phyloP scores from a whole-genome alignment of 768 basidiomycete genomes.

The Favolaschia claudopus region DNA sequence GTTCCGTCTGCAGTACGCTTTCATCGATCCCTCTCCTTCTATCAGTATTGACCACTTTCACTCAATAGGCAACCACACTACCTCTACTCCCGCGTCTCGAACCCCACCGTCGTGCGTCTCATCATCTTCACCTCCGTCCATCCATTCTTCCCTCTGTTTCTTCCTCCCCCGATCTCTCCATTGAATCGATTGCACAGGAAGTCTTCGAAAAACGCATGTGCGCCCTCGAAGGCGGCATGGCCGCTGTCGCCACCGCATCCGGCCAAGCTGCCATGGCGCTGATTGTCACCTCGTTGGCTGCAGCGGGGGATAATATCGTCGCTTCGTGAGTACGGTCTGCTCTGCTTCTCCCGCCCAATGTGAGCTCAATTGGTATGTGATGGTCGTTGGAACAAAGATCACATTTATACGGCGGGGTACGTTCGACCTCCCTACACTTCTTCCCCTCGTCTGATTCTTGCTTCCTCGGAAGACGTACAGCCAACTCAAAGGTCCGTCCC shows the following conservation, averaged over 20 bases:
- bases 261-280: conserved; percentile 82
- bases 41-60: background rate
- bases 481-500: conserved; percentile 67
- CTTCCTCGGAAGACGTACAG: conserved; percentile 60
- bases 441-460: background rate
- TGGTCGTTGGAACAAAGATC: conserved; percentile 44
- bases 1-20: background rate
- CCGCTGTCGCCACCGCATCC: conserved; percentile 75
- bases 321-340: conserved; percentile 55
- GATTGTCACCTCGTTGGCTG: conserved; percentile 65
- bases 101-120: conserved; percentile 13
- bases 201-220: conserved; percentile 83
- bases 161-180: no score
- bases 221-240: conserved; percentile 78
- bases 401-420: conserved; percentile 71
- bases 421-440: conserved; percentile 30
- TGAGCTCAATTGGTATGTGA: no score
- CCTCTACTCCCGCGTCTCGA: conserved; percentile 13
- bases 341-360: background rate
- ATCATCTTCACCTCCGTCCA: no score
- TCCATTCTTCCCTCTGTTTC: no score
- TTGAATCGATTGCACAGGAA: conserved; percentile 51
- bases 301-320: conserved; percentile 79
- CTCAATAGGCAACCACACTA: background rate
- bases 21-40: no score